These are phyloP conservation scores for Abortiporus biennis DNA, from an alignment of 1,284 basidiomycete species.

Conservation along the genomic window DNA sequence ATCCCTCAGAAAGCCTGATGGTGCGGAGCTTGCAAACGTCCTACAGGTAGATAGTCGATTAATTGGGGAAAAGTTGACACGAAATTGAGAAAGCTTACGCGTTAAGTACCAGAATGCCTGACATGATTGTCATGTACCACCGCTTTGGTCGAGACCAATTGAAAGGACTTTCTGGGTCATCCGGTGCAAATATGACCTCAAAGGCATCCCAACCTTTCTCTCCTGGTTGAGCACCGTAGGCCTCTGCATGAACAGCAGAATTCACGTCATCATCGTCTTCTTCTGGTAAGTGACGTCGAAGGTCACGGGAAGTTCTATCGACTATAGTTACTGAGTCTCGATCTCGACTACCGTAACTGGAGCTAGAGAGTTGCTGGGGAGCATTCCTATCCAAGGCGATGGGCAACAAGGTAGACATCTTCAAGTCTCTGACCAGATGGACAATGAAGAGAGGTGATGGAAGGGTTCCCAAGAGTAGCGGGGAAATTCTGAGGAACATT, in stretches of 20 bases:
- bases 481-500: too few species aligned
- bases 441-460: too few species aligned
- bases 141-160: constrained; percentile 52
- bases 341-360: too few species aligned
- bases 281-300: neutral
- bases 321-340: constrained; percentile 2
- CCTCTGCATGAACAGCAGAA: constrained; percentile 20
- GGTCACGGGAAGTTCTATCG: neutral
- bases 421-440: too few species aligned
- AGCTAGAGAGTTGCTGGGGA: too few species aligned
- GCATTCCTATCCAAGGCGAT: too few species aligned
- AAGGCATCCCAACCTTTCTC: constrained; percentile 29
- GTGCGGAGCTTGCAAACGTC: constrained; percentile 59
- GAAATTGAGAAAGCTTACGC: constrained; percentile 33
- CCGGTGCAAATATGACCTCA: constrained; percentile 30
- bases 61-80: neutral
- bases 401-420: too few species aligned
- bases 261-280: constrained; percentile 20
- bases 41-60: constrained; percentile 21
- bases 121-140: constrained; percentile 61
- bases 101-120: constrained; percentile 64
- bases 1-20: constrained; percentile 38
- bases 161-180: constrained; percentile 42
- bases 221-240: constrained; percentile 20
- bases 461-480: too few species aligned